Conservation (phyloP, 1,284 basidiomycete genomes). For the Fereydounia khargensis region DNA sequence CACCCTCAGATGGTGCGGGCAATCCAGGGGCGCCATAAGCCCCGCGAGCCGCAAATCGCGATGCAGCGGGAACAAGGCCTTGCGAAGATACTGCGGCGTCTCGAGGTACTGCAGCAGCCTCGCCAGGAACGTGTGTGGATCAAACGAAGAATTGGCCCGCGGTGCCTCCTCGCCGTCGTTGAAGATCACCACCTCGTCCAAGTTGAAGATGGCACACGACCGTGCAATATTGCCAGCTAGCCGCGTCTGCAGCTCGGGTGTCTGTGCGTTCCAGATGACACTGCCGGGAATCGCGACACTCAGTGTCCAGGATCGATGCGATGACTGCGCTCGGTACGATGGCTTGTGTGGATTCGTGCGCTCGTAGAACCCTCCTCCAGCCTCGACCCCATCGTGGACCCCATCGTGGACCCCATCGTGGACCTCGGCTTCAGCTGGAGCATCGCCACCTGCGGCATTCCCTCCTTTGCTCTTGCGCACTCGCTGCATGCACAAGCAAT, state of each 20-base stretch:
- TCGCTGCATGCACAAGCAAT: too few species aligned
- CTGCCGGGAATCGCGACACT: constrained; percentile 52
- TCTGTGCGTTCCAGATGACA: constrained; percentile 55
- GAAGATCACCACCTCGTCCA: constrained; percentile 56
- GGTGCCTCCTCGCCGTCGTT: constrained; percentile 22
- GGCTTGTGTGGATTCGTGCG: constrained; percentile 44
- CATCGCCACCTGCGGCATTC: too few species aligned
- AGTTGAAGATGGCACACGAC: constrained; percentile 55
- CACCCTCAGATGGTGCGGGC: constrained; percentile 54
- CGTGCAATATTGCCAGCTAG: constrained; percentile 54
- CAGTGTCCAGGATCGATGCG: constrained; percentile 32
- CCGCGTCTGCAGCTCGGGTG: constrained; percentile 48
- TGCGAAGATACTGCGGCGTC: constrained; percentile 57
- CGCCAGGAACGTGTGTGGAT: constrained; percentile 46
- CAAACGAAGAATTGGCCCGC: constrained; percentile 11
- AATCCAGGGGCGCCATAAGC: constrained; percentile 54
- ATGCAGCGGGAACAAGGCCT: constrained; percentile 55
- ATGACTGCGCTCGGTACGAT: constrained; percentile 17
- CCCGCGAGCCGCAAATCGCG: constrained; percentile 53
- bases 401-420: not conserved
- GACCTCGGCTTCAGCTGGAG: too few species aligned
- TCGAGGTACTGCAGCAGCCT: constrained; percentile 56
- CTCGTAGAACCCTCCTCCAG: not conserved
- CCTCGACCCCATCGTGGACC: not conserved
- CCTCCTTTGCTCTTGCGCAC: too few species aligned